These are phyloP conservation scores for Holtermanniella nyarrowii DNA, from an alignment of 768 basidiomycete genomes.

Conservation along the genomic window DNA sequence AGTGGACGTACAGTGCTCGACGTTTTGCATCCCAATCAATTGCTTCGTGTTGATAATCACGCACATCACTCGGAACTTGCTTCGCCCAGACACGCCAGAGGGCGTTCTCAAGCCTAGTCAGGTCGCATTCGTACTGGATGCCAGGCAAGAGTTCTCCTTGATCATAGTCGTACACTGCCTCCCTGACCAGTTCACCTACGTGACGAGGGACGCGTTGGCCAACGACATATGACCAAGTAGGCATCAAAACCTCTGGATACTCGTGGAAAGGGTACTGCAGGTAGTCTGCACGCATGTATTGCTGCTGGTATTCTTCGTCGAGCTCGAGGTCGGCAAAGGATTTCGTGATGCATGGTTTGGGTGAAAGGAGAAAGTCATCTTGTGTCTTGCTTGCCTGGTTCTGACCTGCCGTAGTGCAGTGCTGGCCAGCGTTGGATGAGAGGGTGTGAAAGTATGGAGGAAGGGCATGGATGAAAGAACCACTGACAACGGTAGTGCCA, in stretches of 20 bases:
- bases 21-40: too few species aligned
- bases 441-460: background rate
- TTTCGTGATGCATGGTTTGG: background rate
- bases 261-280: background rate
- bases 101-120: background rate
- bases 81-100: background rate
- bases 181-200: background rate
- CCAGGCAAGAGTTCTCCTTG: background rate
- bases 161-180: background rate
- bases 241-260: background rate
- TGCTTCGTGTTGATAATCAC: background rate
- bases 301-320: background rate
- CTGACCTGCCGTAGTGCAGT: background rate
- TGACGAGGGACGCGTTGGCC: background rate
- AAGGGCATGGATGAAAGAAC: background rate
- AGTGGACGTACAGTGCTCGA: too few species aligned
- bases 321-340: background rate
- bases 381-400: background rate
- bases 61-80: background rate
- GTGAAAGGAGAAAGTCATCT: background rate
- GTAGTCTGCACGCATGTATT: background rate
- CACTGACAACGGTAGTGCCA: background rate
- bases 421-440: too few species aligned
- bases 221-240: background rate
- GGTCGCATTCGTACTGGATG: background rate